Evolutionary conservation across 2,329 filamentous ascomycete genomes (phyloP), one percentile per base, ranked within the genome.

Genomic region (Scorias spongiosa): DNA sequence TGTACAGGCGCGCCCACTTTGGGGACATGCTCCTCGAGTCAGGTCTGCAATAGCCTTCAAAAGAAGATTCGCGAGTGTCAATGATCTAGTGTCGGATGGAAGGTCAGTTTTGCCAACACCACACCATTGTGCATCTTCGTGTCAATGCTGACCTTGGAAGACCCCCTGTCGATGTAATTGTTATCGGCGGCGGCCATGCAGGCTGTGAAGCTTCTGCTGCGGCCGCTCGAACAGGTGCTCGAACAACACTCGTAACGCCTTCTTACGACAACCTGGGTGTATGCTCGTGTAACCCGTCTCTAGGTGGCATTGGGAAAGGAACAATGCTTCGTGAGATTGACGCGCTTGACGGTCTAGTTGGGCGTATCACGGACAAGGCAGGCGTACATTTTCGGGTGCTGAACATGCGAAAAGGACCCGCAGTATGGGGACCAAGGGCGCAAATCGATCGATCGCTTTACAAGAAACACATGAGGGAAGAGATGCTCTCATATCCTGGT

Each of bases 271-370:
- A 95, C 54, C 78, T 96, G 15, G 89, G 89, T 44, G 85, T 91
- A 28, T 96, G 89, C 66, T 95, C 88, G 30, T 96, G 89, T 67
- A 96, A 96, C 61, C 89, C 89, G 1, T 93, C 86, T 50, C 93
- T 98, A 58, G 91, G 91, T 34, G 91, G 91, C n/a, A 96, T 98
- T 54, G 91, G 91, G 39, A 98, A 98, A 62, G 91, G 91, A 12
- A 96, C 85, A 9, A 95, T 98, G 69, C 70, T 98, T 42, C 80
- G 89, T 37, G 91, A 98, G 64, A 81, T 98, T 29, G 91, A 98
- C 66, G 91, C 91, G 0, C 71, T 98, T 47, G 91, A 96, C 57
- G 91, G 91, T 0, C 69, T 98, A 15, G 81, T 87, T 0, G 88
- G 86, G 0, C 76, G 85, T 30, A 81, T 95, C 17, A 86, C 94